phyloP scores from a whole-genome alignment of 331 rosid genomes.

The Prunus yedoensis region DNA sequence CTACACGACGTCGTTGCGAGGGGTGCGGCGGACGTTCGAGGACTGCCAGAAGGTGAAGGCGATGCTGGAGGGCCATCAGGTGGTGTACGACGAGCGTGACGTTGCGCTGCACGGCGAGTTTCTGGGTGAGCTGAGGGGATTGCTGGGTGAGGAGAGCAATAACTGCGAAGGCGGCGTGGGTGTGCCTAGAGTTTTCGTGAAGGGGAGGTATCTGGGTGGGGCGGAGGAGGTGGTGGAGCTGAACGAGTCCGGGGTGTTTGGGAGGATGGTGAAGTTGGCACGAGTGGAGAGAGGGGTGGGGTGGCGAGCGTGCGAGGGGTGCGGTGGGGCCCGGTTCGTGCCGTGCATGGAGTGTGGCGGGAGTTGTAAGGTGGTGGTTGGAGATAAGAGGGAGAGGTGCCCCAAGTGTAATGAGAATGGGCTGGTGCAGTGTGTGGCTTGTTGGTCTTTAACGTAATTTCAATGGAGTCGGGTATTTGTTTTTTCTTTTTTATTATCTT shows the following conservation, averaged over 20 bases:
- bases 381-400: slow-evolving; percentile 48
- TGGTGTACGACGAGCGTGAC: slow-evolving; percentile 82
- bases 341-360: slow-evolving; percentile 85
- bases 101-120: slow-evolving; percentile 78
- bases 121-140: slow-evolving; percentile 52
- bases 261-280: slow-evolving; percentile 48
- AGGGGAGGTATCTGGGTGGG: slow-evolving; percentile 86
- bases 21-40: slow-evolving; percentile 73
- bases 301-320: slow-evolving; percentile 59
- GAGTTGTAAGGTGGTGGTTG: slow-evolving; percentile 59
- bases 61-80: slow-evolving; percentile 57
- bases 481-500: no score
- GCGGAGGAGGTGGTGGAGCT: slow-evolving; percentile 53
- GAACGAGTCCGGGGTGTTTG: slow-evolving; percentile 63
- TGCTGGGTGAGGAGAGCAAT: slow-evolving; percentile 31
- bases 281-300: slow-evolving; percentile 73
- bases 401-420: slow-evolving; percentile 83
- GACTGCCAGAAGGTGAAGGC: slow-evolving; percentile 62
- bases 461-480: no score
- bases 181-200: slow-evolving; percentile 73
- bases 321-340: slow-evolving; percentile 82
- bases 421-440: slow-evolving; percentile 61
- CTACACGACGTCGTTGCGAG: slow-evolving; percentile 85
- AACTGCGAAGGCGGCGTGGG: background rate
- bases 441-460: slow-evolving; percentile 26